Evolutionary conservation across 2,329 filamentous ascomycete genomes (phyloP), one percentile per base, ranked within the genome.

Genomic region (Ophiostoma sp.): DNA sequence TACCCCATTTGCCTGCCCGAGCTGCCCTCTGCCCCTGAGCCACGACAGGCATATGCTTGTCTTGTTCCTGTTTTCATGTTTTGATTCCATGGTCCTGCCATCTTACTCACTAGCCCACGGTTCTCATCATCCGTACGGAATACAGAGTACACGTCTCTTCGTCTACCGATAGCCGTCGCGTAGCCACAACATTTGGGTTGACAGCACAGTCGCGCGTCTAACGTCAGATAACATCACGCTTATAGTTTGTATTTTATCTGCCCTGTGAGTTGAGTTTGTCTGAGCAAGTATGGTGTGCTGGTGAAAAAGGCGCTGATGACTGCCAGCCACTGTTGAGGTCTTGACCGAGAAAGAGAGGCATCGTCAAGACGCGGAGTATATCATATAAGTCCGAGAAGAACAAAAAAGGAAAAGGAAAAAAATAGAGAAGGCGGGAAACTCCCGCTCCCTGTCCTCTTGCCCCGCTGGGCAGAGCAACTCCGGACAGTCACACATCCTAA

Each of bases 381-480:
- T 55, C 49, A 9, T 27, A 55, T 18, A 55, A 55, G 49, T 55
- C 49, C 49, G 18, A n/a, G 2, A 52, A 27, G 14, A n/a, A 18
- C n/a, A 4, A 52, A 52, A 52, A 27, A 16, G 47, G 18, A 52
- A n/a, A 27, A 52, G 0, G 5, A 52, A 6, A 44, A 12, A 27
- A 3, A 55, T 9, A 7, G 27, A 55, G 7, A 27, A 55, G n/a
- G 11, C 49, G 49, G 49, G 27, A 55, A 55, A 55, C 49, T 27
- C 49, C 49, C 49, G 49, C 49, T 55, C 49, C 27, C n/a, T 55
- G 49, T 27, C 49, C 49, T 55, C 49, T n/a, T 55, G 49, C 47
- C 47, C 47, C 47, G 47, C 49, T 36, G 16, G 49, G 14, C n/a
- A 52, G 45, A 16, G 49, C 49, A 27, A 27, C 27, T 27, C 27